A percentile compares a stretch with the other conserved stretches of the same genome.
These are phyloP conservation scores for Somion occarium DNA, from an alignment of 1,284 basidiomycete species.

Conservation along the genomic window DNA sequence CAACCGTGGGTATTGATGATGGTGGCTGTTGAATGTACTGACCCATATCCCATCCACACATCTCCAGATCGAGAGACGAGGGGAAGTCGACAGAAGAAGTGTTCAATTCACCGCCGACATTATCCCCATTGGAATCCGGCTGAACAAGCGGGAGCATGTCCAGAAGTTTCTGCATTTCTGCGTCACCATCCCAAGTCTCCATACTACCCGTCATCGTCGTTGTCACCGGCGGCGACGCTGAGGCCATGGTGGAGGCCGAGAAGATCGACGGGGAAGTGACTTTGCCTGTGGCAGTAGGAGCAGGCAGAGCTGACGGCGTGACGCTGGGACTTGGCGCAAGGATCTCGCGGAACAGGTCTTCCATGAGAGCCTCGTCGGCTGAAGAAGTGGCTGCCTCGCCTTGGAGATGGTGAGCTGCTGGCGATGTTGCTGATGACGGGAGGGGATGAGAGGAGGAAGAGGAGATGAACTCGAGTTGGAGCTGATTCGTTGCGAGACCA, in stretches of 20 bases:
- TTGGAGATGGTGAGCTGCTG: constrained; percentile 6
- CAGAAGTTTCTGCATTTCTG: constrained; percentile 60
- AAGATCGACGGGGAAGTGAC: constrained; percentile 18
- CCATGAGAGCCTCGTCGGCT: constrained; percentile 55
- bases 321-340: constrained; percentile 48
- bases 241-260: constrained; percentile 21
- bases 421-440: constrained; percentile 10
- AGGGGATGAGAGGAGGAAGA: constrained; percentile 12
- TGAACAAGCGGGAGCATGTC: constrained; percentile 42
- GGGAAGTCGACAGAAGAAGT: constrained; percentile 35
- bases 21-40: constrained; percentile 13
- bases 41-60: constrained; percentile 29
- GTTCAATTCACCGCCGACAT: constrained; percentile 20
- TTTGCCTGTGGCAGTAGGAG: constrained; percentile 17
- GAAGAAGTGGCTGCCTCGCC: constrained; percentile 19
- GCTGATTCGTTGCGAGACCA: constrained; percentile 38
- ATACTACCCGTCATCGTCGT: neutral
- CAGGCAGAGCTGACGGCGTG: constrained; percentile 31
- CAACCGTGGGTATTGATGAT: constrained; percentile 16
- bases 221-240: constrained; percentile 9
- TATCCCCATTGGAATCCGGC: constrained; percentile 21
- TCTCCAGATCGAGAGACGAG: constrained; percentile 32
- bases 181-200: constrained; percentile 38
- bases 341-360: constrained; percentile 62
- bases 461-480: constrained; percentile 25